These are phyloP conservation scores for Glarea lozoyensis DNA, from an alignment of 495 filamentous ascomycete genomes.

Conservation along the genomic window DNA sequence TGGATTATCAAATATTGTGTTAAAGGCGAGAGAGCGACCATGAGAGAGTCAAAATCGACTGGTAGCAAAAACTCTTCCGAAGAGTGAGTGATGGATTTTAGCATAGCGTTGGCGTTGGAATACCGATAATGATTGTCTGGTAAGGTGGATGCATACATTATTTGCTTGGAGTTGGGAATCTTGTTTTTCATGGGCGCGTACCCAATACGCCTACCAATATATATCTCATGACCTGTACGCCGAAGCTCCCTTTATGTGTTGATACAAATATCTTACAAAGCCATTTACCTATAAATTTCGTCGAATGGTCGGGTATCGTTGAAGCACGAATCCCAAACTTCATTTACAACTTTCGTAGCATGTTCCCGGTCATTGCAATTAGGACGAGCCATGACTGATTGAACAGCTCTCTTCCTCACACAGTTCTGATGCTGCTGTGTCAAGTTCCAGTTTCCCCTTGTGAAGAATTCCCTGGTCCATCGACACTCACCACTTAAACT, in stretches of 20 bases:
- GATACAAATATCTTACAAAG: conserved; percentile 7
- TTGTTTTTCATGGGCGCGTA: conserved; percentile 20
- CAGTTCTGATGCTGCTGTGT: conserved; percentile 92
- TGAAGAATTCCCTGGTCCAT: conserved; percentile 80
- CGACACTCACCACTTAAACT: conserved; percentile 90
- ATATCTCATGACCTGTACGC: neutral
- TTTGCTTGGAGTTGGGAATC: conserved; percentile 19
- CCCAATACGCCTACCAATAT: conserved; percentile 11
- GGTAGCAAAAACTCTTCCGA: conserved; percentile 19
- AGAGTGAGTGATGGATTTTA: conserved; percentile 16
- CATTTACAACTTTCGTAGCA: conserved; percentile 80
- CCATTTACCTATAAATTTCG: conserved; percentile 77
- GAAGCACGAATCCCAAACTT: conserved; percentile 97
- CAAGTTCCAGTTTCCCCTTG: conserved; percentile 71
- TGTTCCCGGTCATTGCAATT: conserved; percentile 79
- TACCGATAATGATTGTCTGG: conserved; percentile 4
- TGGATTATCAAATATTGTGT: conserved; percentile 97
- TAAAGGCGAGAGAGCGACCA: conserved; percentile 58
- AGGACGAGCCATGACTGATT: conserved; percentile 66
- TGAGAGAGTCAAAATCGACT: conserved; percentile 32
- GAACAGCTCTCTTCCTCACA: conserved; percentile 68
- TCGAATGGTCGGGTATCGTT: conserved; percentile 90
- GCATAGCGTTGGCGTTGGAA: conserved; percentile 9
- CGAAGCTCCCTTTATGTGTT: conserved; percentile 7
- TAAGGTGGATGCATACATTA: conserved; percentile 9